Evolutionary conservation across 306 rosid genomes (phyloP).

Genomic region (Parietaria judaica): DNA sequence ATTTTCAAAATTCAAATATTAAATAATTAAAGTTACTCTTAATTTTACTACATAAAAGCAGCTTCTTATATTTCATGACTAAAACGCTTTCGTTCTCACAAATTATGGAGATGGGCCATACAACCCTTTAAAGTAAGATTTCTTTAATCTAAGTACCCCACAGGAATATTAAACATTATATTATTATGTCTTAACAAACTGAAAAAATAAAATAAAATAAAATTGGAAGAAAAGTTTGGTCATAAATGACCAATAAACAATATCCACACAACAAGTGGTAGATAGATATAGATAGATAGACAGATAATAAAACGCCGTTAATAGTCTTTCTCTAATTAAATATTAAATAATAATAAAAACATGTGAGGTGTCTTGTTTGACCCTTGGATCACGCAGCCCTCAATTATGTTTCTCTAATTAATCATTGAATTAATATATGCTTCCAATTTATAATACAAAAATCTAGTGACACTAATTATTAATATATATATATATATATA

Average conservation of each 20-base stretch:
- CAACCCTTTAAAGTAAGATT: too few relatives aligned
- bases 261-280: background rate
- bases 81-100: too few relatives aligned
- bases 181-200: too few relatives aligned
- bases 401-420: background rate
- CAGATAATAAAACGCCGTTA: background rate
- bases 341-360: background rate
- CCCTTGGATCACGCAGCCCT: conserved; percentile 15
- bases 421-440: background rate
- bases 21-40: too few relatives aligned
- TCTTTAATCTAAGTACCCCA: too few relatives aligned
- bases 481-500: too few relatives aligned
- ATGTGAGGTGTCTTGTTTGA: conserved; percentile 11
- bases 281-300: background rate
- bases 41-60: too few relatives aligned
- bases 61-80: too few relatives aligned
- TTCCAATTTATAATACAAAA: background rate
- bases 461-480: background rate
- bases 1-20: too few relatives aligned
- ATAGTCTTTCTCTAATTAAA: background rate
- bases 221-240: background rate
- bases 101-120: too few relatives aligned
- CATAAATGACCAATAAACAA: background rate
- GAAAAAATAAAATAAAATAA: background rate
- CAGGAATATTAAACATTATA: too few relatives aligned